Evolutionary conservation across 2,329 filamentous ascomycete genomes (phyloP), one percentile per base, ranked within the genome.

Genomic region (Juglanconis oblonga): DNA sequence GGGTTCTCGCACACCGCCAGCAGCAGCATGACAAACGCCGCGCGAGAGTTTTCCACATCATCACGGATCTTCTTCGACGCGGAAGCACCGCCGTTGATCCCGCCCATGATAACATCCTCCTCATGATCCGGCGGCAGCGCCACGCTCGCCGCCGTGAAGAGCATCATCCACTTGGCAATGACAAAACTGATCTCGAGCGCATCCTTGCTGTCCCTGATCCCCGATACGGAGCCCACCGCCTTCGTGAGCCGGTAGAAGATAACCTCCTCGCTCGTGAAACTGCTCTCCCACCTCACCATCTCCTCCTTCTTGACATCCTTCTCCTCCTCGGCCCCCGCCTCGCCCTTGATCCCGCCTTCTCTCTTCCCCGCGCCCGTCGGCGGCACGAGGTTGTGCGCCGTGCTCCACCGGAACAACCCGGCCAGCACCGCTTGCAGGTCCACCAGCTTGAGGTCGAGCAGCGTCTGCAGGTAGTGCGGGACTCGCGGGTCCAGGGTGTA

Each of bases 231-330:
- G 1, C 80, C 89, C 54, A 98, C 92, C 0, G 88, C 90, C 74
- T 96, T 97, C 2, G 92, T 91, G 54, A 99, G 92, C 3, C 93
- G 87, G 73, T 97, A 96, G 69, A 97, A 89, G 74, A 98, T 91
- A 54, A 95, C 88, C 76, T 97, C 97, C 72, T 99, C 95, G 0
- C 89, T 73, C 62, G 77, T 77, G 64, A 84, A 86, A 1, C 85
- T 87, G 70, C 74, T 82, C 55, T 72, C 76, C 85, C 85, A 88
- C 62, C 79, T 72, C 35, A 70, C 44, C 8, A 64, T 40, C 32
- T 64, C 65, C 64, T 57, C 66, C 66, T 59, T 65, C 56, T 33
- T 64, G 53, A 32, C 62, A 44, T 52, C 58, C 24, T 55, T 62
- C 40, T 54, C 11, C 44, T 50, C n/a, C 36, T 59, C 24, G 24